A percentile compares a stretch with the other conserved stretches of the same genome.
These are phyloP conservation scores for Alternaria sp. DNA, from an alignment of 2,329 filamentous ascomycete species.

Conservation along the genomic window DNA sequence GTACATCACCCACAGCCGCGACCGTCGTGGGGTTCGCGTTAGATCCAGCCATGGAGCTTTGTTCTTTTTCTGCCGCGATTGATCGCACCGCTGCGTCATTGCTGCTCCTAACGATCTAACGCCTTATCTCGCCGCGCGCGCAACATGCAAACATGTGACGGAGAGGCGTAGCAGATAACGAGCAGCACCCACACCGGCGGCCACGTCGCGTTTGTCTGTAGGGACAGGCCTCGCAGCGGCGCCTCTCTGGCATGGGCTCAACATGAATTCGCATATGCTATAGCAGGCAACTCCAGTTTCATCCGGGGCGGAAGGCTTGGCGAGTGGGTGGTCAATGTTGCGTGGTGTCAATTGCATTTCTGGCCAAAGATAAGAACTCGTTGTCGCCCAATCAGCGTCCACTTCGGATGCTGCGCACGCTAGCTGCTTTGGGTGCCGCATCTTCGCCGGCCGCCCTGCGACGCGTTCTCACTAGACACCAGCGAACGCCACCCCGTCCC, in stretches of 20 bases:
- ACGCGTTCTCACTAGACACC: constrained; percentile 6
- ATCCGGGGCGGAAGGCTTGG: constrained; percentile 40
- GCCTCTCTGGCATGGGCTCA: constrained; percentile 17
- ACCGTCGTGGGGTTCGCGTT: constrained; percentile 50
- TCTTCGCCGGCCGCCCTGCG: constrained; percentile 12
- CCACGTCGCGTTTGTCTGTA: constrained; percentile 21
- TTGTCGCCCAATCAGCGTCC: constrained; percentile 6
- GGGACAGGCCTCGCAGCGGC: constrained; percentile 18
- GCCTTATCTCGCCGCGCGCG: constrained; percentile 39
- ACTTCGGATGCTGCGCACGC: not conserved
- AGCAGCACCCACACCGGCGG: constrained; percentile 15
- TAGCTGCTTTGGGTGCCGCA: constrained; percentile 14
- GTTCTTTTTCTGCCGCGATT: constrained; percentile 42
- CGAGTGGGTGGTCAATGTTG: constrained; percentile 35
- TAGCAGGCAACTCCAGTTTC: constrained; percentile 28
- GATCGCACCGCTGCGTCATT: constrained; percentile 41
- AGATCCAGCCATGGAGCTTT: constrained; percentile 41
- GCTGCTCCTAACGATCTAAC: constrained; percentile 9
- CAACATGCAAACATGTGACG: constrained; percentile 9
- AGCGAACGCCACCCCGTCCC: constrained; percentile 17
- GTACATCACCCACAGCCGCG: constrained; percentile 40
- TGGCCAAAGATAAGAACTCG: constrained; percentile 17
- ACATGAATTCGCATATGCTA: constrained; percentile 13
- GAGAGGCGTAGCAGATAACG: constrained; percentile 27
- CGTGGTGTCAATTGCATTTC: constrained; percentile 27